Base-by-base conservation (phyloP, 768 basidiomycete species). In the Mrakia frigida region DNA sequence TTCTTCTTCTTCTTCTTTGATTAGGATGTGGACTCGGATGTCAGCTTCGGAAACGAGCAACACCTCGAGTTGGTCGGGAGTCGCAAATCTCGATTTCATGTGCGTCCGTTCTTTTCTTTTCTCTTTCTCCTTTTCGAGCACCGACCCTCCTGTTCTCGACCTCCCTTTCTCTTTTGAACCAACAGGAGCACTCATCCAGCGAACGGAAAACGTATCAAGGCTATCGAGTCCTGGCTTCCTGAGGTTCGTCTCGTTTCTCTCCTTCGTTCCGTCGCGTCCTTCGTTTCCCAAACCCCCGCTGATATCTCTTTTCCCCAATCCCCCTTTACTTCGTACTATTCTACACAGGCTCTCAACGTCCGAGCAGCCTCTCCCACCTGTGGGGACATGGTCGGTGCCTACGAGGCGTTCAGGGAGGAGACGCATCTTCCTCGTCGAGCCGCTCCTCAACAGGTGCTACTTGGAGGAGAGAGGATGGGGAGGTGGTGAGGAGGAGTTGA, bases 11-110 rank as follows among this genome's bases (percentile, higher is more conserved):
- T 18, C n/a, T 46, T 21, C 23, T n/a, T 37, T 52, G 13, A n/a
- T 16, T 61, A 92, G 91, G 78, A 87, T 94, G 86, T 94, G 92
- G 84, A 82, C 83, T 68, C 88, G 91, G 11, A 85, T 97, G 76
- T 88, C 85, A 0, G 83, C 86, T 70, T 79, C 89, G 6, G 91
- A 93, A 82, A 82, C 85, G 25, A 81, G 78, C 25, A 73, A 81
- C 70, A 80, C 83, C 33, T 67, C 81, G 28, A 53, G 81, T 59
- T 35, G 75, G 11, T 56, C 74, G 6, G 80, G 76, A 4, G 81
- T 80, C 1, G 78, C 80, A 13, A 78, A 80, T 46, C 37, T 87
- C 23, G 88, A 89, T 73, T 92, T 98, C 84, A 82, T 94, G 71
- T 68, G 4, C 52, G 50, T 39, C 23, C 39, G 5, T 21, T 18